These are phyloP conservation scores for Crithidia sp. DNA, from an alignment of 208 protist genomes.

Conservation along the genomic window DNA sequence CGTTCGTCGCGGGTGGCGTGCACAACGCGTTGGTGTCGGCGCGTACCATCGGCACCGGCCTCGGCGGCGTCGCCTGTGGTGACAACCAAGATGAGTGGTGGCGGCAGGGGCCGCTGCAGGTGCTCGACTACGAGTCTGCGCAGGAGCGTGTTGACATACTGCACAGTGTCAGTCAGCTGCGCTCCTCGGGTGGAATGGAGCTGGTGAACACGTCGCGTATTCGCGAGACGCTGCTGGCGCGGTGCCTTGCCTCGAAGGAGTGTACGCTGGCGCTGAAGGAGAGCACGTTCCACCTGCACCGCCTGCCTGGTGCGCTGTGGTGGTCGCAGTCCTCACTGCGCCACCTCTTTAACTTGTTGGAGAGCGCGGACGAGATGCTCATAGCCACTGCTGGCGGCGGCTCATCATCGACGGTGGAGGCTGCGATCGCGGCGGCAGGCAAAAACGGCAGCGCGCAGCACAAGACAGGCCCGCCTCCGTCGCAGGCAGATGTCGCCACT, in stretches of 20 bases:
- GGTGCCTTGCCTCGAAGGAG: not conserved
- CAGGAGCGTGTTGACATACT: slow-evolving; percentile 34
- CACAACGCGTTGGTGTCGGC: slow-evolving; percentile 31
- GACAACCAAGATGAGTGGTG: slow-evolving; percentile 19
- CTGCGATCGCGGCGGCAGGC: not conserved
- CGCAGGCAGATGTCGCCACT: slow-evolving; percentile 1
- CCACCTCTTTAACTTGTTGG: slow-evolving; percentile 26
- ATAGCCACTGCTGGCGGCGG: not conserved
- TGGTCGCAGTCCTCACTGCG: slow-evolving; percentile 28
- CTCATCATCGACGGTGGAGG: not conserved
- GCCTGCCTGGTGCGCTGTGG: slow-evolving; percentile 30
- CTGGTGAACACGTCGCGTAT: slow-evolving; percentile 20
- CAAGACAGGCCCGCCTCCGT: not conserved
- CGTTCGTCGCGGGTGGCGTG: slow-evolving; percentile 26
- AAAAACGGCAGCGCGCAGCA: slow-evolving; percentile 3
- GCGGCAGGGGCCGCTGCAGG: slow-evolving; percentile 32
- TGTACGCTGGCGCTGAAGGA: slow-evolving; percentile 7
- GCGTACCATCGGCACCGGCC: not conserved
- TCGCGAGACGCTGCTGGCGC: slow-evolving; percentile 16
- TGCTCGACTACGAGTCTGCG: slow-evolving; percentile 37
- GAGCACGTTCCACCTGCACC: slow-evolving; percentile 22
- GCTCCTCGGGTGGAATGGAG: slow-evolving; percentile 20
- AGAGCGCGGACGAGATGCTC: slow-evolving; percentile 18
- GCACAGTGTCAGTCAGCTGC: slow-evolving; percentile 20
- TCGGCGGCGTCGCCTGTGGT: not conserved